phyloP scores from a whole-genome alignment of 1,284 basidiomycete species.

The Papiliotrema terrestris region DNA sequence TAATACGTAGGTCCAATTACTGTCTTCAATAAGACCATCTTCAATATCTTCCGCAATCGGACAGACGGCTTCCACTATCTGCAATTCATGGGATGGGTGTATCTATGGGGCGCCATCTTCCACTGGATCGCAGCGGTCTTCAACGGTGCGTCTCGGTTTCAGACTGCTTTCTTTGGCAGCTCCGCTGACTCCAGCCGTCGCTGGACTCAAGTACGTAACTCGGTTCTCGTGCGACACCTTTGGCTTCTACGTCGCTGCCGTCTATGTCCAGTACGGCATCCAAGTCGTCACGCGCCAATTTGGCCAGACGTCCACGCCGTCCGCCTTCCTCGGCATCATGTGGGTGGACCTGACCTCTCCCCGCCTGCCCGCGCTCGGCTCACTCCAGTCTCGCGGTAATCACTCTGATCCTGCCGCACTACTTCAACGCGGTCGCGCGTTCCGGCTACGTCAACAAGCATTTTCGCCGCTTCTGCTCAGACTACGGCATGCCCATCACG shows the following conservation, averaged over 20 bases:
- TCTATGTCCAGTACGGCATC: constrained; percentile 80
- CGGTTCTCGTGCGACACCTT: constrained; percentile 90
- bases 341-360: constrained; percentile 12
- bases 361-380: neutral
- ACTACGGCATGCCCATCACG: constrained; percentile 86
- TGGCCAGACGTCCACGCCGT: constrained; percentile 52
- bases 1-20: constrained; percentile 68
- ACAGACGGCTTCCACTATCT: constrained; percentile 61
- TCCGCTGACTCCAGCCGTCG: constrained; percentile 58
- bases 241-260: constrained; percentile 72
- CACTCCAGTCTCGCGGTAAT: constrained; percentile 64
- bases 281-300: constrained; percentile 77
- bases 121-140: constrained; percentile 83
- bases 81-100: constrained; percentile 87
- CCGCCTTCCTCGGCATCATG: constrained; percentile 64
- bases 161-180: neutral
- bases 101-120: constrained; percentile 88
- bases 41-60: constrained; percentile 59
- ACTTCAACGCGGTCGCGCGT: constrained; percentile 65
- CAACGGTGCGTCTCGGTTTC: constrained; percentile 59
- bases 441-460: constrained; percentile 67
- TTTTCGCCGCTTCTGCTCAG: constrained; percentile 69
- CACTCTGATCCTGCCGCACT: constrained; percentile 68
- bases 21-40: constrained; percentile 88
- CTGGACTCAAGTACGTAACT: constrained; percentile 80